Evolutionary conservation across 257 asterid species (phyloP).

Genomic region (Solanum pinnatisectum): DNA sequence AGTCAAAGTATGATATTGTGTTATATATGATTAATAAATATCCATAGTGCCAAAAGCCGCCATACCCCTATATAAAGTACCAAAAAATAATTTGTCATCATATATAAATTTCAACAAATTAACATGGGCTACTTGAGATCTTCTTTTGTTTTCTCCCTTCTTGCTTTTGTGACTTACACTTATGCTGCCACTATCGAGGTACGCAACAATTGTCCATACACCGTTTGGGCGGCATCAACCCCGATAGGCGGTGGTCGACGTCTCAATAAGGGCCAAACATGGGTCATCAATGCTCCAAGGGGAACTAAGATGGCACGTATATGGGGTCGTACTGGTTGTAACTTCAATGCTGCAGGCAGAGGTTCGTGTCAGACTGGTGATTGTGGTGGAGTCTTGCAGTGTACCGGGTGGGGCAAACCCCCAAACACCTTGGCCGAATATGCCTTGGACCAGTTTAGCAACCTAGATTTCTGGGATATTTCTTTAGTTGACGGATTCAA

Average conservation of each 20-base stretch:
- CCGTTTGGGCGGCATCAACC: conserved; percentile 28
- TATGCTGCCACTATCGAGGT: conserved; percentile 13
- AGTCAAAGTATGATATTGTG: not conserved
- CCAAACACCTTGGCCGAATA: conserved; percentile 58
- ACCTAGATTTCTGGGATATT: conserved; percentile 46
- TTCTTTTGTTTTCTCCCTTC: not conserved
- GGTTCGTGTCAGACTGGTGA: conserved; percentile 31
- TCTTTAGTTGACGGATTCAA: conserved; percentile 61
- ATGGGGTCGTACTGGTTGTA: conserved; percentile 31
- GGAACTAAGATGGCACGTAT: conserved; percentile 17
- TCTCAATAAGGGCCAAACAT: conserved; percentile 11
- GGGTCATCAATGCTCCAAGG: conserved; percentile 5
- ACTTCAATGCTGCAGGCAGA: conserved; percentile 8
- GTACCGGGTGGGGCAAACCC: conserved; percentile 37
- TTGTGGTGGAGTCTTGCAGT: conserved; percentile 21
- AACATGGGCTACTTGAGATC: not conserved
- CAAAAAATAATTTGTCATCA: not conserved
- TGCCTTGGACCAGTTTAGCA: conserved; percentile 25
- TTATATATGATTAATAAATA: not conserved
- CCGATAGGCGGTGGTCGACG: conserved; percentile 24
- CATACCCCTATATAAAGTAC: not conserved
- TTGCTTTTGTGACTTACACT: not conserved
- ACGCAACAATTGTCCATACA: conserved; percentile 22
- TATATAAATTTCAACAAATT: not conserved
- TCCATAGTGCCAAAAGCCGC: not conserved